Conservation (phyloP, 2,329 filamentous ascomycete species). For the Camptophora hylomeconis region DNA sequence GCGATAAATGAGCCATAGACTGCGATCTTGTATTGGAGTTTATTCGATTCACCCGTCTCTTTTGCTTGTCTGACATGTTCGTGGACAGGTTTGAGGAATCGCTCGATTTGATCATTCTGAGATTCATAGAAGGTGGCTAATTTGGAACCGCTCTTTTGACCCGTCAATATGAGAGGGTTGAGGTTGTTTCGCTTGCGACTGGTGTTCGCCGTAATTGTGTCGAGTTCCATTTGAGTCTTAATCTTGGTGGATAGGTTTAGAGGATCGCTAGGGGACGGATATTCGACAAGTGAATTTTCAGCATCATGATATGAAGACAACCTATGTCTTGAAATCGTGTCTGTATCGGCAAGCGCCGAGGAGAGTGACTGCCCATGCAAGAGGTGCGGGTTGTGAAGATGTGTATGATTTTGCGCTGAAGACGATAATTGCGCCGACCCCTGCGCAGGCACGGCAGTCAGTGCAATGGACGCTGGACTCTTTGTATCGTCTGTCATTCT, state of each 20-base stretch:
- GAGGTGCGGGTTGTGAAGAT: too few species aligned
- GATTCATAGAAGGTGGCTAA: conserved; percentile 73
- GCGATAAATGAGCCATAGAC: conserved; percentile 59
- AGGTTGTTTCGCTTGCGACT: conserved; percentile 57
- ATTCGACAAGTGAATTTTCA: too few species aligned
- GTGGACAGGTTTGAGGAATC: conserved; percentile 81
- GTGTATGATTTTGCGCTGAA: too few species aligned
- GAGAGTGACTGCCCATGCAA: too few species aligned
- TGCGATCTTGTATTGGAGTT: conserved; percentile 50
- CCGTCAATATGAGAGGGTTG: conserved; percentile 25
- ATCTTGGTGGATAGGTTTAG: conserved; percentile 64
- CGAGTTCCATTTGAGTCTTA: conserved; percentile 66
- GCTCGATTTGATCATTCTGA: conserved; percentile 89
- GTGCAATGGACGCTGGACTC: too few species aligned
- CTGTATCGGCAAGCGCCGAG: too few species aligned
- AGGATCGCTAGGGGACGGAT: conserved; percentile 59
- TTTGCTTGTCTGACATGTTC: conserved; percentile 74
- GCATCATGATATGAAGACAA: too few species aligned
- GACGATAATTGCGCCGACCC: too few species aligned
- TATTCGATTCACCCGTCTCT: conserved; percentile 68
- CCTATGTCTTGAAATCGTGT: too few species aligned
- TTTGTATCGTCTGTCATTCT: too few species aligned
- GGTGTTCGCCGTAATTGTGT: conserved; percentile 65
- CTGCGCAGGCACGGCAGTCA: too few species aligned
- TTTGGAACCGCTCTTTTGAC: conserved; percentile 33